Conservation (phyloP, 495 filamentous ascomycete species). For the Neohortaea acidophila region DNA sequence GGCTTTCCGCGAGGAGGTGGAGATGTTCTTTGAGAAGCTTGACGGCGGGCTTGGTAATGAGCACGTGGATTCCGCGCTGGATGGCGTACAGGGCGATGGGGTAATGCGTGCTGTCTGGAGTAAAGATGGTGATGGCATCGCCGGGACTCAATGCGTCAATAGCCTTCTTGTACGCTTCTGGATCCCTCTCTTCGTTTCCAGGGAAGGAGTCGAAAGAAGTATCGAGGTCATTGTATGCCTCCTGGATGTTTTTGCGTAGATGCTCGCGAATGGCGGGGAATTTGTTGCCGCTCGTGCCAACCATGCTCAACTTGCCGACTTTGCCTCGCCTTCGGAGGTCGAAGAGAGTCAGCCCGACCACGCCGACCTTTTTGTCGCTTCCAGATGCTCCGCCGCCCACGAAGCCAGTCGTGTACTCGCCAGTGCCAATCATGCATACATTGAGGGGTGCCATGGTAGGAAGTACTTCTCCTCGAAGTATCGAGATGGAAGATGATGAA, state of each 20-base stretch:
- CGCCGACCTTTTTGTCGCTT: conserved; percentile 74
- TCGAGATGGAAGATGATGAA: not conserved
- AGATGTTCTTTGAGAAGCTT: conserved; percentile 69
- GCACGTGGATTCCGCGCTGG: conserved; percentile 67
- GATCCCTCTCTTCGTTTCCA: conserved; percentile 51
- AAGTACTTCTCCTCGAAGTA: conserved; percentile 12
- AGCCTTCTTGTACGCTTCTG: conserved; percentile 75
- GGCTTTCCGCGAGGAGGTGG: conserved; percentile 51
- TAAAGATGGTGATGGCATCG: conserved; percentile 92
- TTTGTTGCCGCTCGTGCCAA: conserved; percentile 72
- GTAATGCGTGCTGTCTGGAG: conserved; percentile 84
- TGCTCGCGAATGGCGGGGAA: conserved; percentile 87
- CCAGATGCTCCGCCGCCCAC: conserved; percentile 61
- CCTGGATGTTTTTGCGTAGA: conserved; percentile 71
- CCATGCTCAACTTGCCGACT: conserved; percentile 76
- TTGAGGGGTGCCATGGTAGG: conserved; percentile 54
- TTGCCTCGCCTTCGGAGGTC: conserved; percentile 79
- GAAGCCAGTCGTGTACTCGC: conserved; percentile 90
- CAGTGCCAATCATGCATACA: conserved; percentile 88
- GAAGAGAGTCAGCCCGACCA: conserved; percentile 80
- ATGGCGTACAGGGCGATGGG: conserved; percentile 92
- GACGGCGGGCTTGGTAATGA: conserved; percentile 91
- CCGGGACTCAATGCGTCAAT: conserved; percentile 73
- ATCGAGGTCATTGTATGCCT: conserved; percentile 77
- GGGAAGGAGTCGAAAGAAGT: conserved; percentile 72